Conservation (phyloP, 805 yeast genomes). For the Vanderwaltozyma polyspora region DNA sequence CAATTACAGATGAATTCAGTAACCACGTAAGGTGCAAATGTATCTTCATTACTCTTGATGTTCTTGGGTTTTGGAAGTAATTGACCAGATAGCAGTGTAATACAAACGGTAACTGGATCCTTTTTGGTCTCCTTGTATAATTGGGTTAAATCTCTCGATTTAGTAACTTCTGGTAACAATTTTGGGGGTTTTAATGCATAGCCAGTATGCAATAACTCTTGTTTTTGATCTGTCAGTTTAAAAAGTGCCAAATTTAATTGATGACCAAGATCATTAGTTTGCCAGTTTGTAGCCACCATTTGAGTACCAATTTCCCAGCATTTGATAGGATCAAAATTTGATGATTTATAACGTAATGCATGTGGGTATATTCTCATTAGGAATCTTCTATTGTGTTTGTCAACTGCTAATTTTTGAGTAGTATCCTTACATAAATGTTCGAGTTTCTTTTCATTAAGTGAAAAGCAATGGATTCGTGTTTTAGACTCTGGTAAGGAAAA, state of each 20-base stretch:
- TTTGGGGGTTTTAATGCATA: slow-evolving; percentile 64
- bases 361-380: slow-evolving; percentile 86
- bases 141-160: slow-evolving; percentile 18
- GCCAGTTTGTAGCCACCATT: slow-evolving; percentile 97
- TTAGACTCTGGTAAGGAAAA: slow-evolving; percentile 82
- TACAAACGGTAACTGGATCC: slow-evolving; percentile 13
- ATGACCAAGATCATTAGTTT: slow-evolving; percentile 79
- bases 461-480: slow-evolving; percentile 69
- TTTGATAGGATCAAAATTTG: slow-evolving; percentile 67
- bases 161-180: slow-evolving; percentile 26
- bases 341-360: slow-evolving; percentile 58
- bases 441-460: slow-evolving; percentile 67
- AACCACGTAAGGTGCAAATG: slow-evolving; percentile 18
- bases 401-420: slow-evolving; percentile 41
- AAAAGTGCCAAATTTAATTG: slow-evolving; percentile 81
- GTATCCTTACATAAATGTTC: slow-evolving; percentile 54
- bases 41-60: slow-evolving; percentile 4
- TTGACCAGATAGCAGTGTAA: slow-evolving; percentile 68
- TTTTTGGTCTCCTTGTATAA: slow-evolving; percentile 11
- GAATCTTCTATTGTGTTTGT: slow-evolving; percentile 65
- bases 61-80: slow-evolving; percentile 54
- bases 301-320: slow-evolving; percentile 86
- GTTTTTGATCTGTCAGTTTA: slow-evolving; percentile 36
- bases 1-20: slow-evolving; percentile 16
- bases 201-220: slow-evolving; percentile 37